Base-by-base conservation (phyloP, 1,284 basidiomycete genomes). In the Malassezia sympodialis region DNA sequence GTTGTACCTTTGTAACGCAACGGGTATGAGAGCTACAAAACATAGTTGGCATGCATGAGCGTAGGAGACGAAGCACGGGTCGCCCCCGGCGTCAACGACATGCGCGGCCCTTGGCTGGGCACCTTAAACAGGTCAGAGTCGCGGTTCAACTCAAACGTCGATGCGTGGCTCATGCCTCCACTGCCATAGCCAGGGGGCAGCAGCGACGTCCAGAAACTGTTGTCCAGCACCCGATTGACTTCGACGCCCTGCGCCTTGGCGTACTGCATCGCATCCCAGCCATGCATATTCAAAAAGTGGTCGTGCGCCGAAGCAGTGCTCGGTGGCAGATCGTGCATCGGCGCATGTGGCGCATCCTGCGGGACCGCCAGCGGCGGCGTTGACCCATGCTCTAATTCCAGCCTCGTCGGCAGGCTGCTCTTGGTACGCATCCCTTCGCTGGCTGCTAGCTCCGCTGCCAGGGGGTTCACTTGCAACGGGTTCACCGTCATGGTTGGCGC, bases 221-320 rank as follows among this genome's bases (percentile, higher is more conserved):
- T 46, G 37, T 57, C 55, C 35, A 57, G 42, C 44, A 57, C 55
- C 14, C 55, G 55, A 24, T 57, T 57, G 28, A 57, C 55, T 4
- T 57, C 55, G 6, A 57, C 55, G 19, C 55, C 55, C 39, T 57
- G 55, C 23, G 55, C 55, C 37, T 57, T 57, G 45, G 55, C 55
- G n/a, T 52, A 57, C 39, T 57, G 55, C 32, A 45, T 30, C 7
- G 55, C 55, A 32, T 57, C 55, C 55, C 55, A 57, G 31, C 55
- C 55, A 11, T 45, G 47, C 26, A 45, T 23, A 19, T 31, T 35
- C 21, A 26, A 15, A 26, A 49, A 31, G n/a, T 35, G 24, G 19
- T 51, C 39, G n/a, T 51, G 49, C 27, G 44, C 30, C 17, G 28
- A 17, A 17, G 27, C 10, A 12, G 44, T 27, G 10, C 21, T 34